Conservation (phyloP, 164 flowering plant species). For the Dillenia suffruticosa region DNA sequence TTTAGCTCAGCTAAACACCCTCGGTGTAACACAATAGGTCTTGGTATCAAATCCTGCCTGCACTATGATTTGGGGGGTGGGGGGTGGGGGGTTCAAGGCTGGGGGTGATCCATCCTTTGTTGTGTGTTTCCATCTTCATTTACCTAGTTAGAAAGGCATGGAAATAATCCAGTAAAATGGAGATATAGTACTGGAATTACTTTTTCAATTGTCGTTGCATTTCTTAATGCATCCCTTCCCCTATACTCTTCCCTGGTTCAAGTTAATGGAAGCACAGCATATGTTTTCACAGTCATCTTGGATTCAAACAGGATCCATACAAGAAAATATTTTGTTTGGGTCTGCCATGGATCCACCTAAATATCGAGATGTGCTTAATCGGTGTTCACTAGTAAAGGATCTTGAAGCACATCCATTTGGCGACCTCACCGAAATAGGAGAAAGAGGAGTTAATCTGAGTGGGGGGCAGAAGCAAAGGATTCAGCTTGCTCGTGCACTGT, state of each 20-base stretch:
- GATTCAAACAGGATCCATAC: conserved; percentile 81
- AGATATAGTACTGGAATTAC: no score
- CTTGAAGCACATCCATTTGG: conserved; percentile 70
- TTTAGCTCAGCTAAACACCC: no score
- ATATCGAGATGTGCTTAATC: conserved; percentile 50
- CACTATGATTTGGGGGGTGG: no score
- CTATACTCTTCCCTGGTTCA: conserved; percentile 36
- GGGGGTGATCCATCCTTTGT: no score
- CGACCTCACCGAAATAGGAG: conserved; percentile 81
- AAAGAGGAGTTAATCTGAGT: conserved; percentile 87
- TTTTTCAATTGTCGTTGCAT: no score
- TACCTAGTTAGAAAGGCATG: no score
- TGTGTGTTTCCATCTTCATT: no score
- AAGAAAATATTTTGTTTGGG: conserved; percentile 80
- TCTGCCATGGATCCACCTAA: conserved; percentile 41
- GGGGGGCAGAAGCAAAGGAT: conserved; percentile 96
- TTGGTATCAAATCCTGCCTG: no score
- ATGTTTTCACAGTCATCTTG: conserved; percentile 86
- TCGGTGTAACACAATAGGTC: no score
- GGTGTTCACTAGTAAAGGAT: conserved; percentile 68
- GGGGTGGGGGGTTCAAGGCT: no score
- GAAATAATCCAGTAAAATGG: no score
- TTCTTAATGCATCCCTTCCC: neutral
- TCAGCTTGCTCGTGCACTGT: conserved; percentile 90
- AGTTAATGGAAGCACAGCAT: conserved; percentile 64